Base-by-base conservation (phyloP, 2,329 filamentous ascomycete species). In the Penicillium expansum region DNA sequence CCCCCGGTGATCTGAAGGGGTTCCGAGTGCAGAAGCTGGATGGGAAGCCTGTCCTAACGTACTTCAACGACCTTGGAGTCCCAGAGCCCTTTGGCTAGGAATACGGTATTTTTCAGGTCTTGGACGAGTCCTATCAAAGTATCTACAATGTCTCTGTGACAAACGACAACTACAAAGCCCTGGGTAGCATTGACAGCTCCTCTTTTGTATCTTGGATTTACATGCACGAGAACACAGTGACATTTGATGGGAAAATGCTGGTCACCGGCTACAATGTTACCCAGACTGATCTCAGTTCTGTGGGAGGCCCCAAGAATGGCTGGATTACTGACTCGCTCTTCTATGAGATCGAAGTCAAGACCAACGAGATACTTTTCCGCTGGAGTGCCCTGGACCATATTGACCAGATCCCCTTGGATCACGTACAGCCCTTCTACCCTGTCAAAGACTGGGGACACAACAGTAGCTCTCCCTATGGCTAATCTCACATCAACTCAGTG, bases 261-360 rank as follows among this genome's bases (percentile, higher is more conserved):
- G 59, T 70, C 3, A 69, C 68, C 14, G 63, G 63, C 2, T 65
- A 68, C 27, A 70, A 70, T 39, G 61, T 66, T n/a, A 70, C 68
- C 0, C 60, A 59, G 14, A 56, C 59, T 20, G 62, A 70, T 55
- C 48, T 72, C 24, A 63, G 56, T 37, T 59, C 68, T 24, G 60
- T 71, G 8, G 63, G 67, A 11, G 69, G 69, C 2, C 63, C 68
- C 1, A 60, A 61, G 27, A 38, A 69, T 35, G 68, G 65, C 18
- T 72, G 68, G 65, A 62, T 71, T 14, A 47, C 65, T 9, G 68
- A 74, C 55, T 64, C 66, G 8, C 61, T 71, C 20, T 57, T 70
- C 52, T 66, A 68, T 44, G 68, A 70, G 52, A 66, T 70, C 18
- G 68, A 71, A 16, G 55, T 71, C 20, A 57, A 55, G 11, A 71